Evolutionary conservation across 306 rosid genomes (phyloP).

Genomic region (Castanea sativa): DNA sequence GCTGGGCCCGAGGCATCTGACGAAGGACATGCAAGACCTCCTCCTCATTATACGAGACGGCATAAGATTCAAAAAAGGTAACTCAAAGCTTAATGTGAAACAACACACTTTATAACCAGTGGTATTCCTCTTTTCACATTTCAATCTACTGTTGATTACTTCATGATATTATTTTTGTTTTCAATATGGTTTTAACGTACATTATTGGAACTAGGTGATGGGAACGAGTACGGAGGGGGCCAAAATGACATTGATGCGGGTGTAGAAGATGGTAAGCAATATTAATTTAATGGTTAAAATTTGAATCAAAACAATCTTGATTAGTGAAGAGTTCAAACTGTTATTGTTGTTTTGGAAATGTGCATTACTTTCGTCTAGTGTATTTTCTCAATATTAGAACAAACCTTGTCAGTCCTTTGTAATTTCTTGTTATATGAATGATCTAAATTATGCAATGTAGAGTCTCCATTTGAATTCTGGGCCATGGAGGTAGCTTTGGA

Average conservation of each 20-base stretch:
- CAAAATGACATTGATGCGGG: constrained; percentile 56
- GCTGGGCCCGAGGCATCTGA: too few species aligned
- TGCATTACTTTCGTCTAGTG: constrained; percentile 8
- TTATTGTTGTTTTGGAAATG: constrained; percentile 2
- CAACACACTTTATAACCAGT: too few species aligned
- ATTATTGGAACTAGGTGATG: constrained; percentile 13
- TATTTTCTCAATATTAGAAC: not conserved
- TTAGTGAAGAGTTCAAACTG: not conserved
- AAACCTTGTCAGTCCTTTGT: constrained; percentile 1
- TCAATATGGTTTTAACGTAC: too few species aligned
- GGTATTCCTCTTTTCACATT: too few species aligned
- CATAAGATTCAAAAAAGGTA: too few species aligned
- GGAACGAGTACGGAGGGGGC: constrained; percentile 41
- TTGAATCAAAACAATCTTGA: not conserved
- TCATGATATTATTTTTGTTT: too few species aligned
- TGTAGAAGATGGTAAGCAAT: constrained; percentile 78
- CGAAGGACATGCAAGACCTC: too few species aligned
- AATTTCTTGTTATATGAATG: constrained; percentile 25
- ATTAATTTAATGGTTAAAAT: constrained; percentile 1
- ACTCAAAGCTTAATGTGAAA: too few species aligned
- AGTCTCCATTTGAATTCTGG: constrained; percentile 95
- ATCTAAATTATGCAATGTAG: constrained; percentile 51
- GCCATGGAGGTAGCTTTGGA: constrained; percentile 95
- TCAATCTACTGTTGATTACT: too few species aligned
- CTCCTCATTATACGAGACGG: too few species aligned